Base-by-base conservation (phyloP, 331 rosid genomes). In the Arachis monticola region DNA sequence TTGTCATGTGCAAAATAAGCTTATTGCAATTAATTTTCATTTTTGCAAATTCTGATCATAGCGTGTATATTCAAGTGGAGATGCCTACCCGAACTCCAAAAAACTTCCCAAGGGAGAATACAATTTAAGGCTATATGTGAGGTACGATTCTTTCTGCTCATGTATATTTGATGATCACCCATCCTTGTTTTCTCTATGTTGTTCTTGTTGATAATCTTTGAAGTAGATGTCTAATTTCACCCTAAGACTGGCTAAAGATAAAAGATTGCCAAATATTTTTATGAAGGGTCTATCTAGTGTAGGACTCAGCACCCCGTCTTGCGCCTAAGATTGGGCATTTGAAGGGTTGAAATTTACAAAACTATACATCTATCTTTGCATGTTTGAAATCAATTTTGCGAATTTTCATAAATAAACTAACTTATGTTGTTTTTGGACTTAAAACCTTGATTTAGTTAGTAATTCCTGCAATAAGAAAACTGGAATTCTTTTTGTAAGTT, bases 81-180 rank as follows among this genome's bases (percentile, higher is more conserved):
- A 94, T 75, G 94, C 47, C 82, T 94, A 94, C 72, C 99, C 99
- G 27, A 51, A 51, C 3, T 72, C 71, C 60, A 69, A 90, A 52
- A 94, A 90, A 77, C 96, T 91, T 75, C 93, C 99, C 60, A 90
- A 90, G 85, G 99, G 99, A 69, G 99, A 94, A 63, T 94, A 90
- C 91, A 92, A 47, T 83, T 78, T 94, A 82, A 96, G 52, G 78
- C 81, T 94, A 60, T 85, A 86, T 78, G 63, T 94, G 75, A 94
- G 99, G 97, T 94, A 94, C 70, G 30, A 22, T 69, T 77, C 77
- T 80, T 67, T 83, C 69, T 77, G 74, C 13, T 69, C 42, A 46
- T 46, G 46, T 67, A 66, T 68, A 47, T 74, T 63, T 75, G 63
- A 80, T 50, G 55, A 44, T 31, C 11, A 64, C 69, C 47, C 52